Percentiles rank a stretch among this genome's conserved stretches.
These are phyloP conservation scores for Fusarium pininemorale DNA, from an alignment of 2,329 filamentous ascomycete species.

Conservation along the genomic window DNA sequence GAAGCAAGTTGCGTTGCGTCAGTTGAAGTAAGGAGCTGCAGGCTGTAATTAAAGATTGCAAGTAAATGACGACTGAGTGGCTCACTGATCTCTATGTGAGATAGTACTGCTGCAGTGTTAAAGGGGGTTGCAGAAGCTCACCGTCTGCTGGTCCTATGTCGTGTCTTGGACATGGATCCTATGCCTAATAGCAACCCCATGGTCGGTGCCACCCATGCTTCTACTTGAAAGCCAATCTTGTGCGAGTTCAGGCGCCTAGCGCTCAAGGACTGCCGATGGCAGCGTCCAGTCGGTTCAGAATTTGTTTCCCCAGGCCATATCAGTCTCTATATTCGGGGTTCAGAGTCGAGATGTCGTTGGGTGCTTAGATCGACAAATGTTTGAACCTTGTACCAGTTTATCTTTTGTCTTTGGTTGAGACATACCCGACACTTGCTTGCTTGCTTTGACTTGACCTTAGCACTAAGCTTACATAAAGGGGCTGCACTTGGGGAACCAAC, in stretches of 20 bases:
- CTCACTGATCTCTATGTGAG: conserved; percentile 21
- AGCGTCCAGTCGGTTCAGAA: not conserved
- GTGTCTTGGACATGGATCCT: conserved; percentile 38
- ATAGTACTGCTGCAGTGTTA: conserved; percentile 38
- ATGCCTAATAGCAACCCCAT: conserved; percentile 36
- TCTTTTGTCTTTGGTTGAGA: not conserved
- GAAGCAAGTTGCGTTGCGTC: conserved; percentile 8
- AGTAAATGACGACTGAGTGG: conserved; percentile 28
- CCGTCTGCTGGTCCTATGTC: conserved; percentile 11
- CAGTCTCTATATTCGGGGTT: not conserved
- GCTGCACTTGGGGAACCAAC: not conserved
- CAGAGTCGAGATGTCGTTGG: not conserved
- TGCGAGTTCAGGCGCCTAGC: conserved; percentile 24
- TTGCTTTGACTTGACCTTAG: not conserved
- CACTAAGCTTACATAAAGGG: conserved; percentile 12
- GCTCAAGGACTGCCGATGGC: conserved; percentile 37
- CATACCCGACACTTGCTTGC: not conserved
- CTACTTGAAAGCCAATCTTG: conserved; percentile 14
- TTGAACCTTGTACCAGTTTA: conserved; percentile 1
- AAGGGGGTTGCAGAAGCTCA: conserved; percentile 44
- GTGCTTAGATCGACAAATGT: not conserved
- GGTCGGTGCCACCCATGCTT: conserved; percentile 43
- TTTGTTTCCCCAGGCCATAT: not conserved
- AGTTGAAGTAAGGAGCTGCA: conserved; percentile 26
- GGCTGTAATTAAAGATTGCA: conserved; percentile 35